A percentile compares a stretch with the other conserved stretches of the same genome.
Evolutionary conservation across 2,329 filamentous ascomycete species (phyloP).

Genomic region (Stylonectria norvegica): DNA sequence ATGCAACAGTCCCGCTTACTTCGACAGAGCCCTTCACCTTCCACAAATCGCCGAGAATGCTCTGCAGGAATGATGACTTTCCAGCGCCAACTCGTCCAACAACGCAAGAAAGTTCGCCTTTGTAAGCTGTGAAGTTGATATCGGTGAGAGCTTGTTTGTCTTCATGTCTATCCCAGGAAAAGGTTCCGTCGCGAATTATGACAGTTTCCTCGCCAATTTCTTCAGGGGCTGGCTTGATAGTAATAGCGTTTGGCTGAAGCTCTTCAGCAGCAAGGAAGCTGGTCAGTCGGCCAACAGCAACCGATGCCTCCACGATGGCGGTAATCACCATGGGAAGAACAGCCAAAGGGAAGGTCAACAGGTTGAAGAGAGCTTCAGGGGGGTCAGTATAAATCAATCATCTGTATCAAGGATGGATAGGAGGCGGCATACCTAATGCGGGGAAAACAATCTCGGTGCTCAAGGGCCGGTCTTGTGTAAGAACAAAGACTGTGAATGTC

Average conservation of each 20-base stretch:
- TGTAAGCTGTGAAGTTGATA: conserved; percentile 84
- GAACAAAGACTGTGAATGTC: conserved; percentile 91
- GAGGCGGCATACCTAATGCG: no score
- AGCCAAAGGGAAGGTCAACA: conserved; percentile 90
- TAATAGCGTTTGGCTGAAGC: conserved; percentile 79
- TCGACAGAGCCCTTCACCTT: conserved; percentile 81
- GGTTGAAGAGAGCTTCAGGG: conserved; percentile 89
- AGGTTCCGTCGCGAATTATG: conserved; percentile 76
- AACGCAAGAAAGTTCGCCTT: conserved; percentile 89
- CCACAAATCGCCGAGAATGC: conserved; percentile 86
- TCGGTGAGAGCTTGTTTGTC: conserved; percentile 68
- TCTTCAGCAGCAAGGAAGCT: conserved; percentile 85
- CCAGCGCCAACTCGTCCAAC: conserved; percentile 93
- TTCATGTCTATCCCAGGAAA: conserved; percentile 91
- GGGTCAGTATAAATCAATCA: not conserved
- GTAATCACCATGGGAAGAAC: conserved; percentile 98
- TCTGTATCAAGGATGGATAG: conserved; percentile 4
- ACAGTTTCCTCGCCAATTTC: conserved; percentile 83
- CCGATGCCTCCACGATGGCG: conserved; percentile 90
- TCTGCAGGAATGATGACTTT: conserved; percentile 89
- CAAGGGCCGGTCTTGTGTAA: conserved; percentile 75
- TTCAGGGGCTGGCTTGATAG: conserved; percentile 63
- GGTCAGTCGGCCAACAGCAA: conserved; percentile 82
- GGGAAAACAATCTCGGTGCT: conserved; percentile 96
- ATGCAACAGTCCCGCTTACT: conserved; percentile 79